These are phyloP conservation scores for Schizochytrium sp. DNA, from an alignment of 108 stramenopile genomes.

Conservation along the genomic window DNA sequence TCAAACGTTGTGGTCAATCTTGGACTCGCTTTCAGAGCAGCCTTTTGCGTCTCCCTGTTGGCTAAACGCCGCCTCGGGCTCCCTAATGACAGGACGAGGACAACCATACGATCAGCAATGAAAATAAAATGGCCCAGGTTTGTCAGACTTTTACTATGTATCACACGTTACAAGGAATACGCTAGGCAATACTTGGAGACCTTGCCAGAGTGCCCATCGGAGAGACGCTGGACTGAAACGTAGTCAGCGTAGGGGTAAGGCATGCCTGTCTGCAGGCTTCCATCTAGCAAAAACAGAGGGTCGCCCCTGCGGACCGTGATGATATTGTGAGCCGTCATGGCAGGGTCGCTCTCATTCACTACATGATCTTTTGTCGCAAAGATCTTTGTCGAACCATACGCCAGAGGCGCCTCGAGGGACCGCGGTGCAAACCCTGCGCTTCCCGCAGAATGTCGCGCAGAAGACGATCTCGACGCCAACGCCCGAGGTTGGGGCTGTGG, in stretches of 20 bases:
- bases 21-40: too few relatives aligned
- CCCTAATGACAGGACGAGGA: too few relatives aligned
- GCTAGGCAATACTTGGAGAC: background rate
- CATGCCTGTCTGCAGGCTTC: background rate
- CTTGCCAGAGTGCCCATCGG: slow-evolving; percentile 12
- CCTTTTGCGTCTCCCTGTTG: too few relatives aligned
- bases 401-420: background rate
- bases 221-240: background rate
- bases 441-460: too few relatives aligned
- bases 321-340: background rate
- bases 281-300: background rate
- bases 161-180: background rate
- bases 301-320: background rate
- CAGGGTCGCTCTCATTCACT: background rate
- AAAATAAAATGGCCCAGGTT: too few relatives aligned
- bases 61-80: too few relatives aligned
- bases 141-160: too few relatives aligned
- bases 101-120: too few relatives aligned
- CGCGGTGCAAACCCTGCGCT: too few relatives aligned
- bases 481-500: too few relatives aligned
- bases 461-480: too few relatives aligned
- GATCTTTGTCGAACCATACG: background rate
- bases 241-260: background rate
- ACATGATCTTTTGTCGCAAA: background rate
- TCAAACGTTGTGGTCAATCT: too few relatives aligned